A percentile compares a stretch with the other conserved stretches of the same genome.
These are phyloP conservation scores for Chlorociboria aeruginascens DNA, from an alignment of 495 filamentous ascomycete species.

Conservation along the genomic window DNA sequence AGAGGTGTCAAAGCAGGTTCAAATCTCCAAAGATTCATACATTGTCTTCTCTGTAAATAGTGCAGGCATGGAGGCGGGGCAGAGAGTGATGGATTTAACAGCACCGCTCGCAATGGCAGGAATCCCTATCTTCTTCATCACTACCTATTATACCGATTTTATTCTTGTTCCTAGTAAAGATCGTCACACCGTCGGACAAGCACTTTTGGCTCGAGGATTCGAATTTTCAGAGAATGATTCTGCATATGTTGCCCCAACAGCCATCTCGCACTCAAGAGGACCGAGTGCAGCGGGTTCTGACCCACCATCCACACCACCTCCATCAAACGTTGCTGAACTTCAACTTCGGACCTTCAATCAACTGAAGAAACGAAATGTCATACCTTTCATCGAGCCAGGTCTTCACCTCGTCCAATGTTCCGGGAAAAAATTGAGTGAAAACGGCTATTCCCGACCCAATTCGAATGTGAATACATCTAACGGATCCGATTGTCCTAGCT, in stretches of 20 bases:
- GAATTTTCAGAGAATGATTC: conserved; percentile 61
- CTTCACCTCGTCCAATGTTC: conserved; percentile 79
- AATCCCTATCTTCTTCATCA: conserved; percentile 97
- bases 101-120: conserved; percentile 83
- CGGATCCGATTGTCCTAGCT: conserved; percentile 10
- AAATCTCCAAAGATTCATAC: conserved; percentile 72
- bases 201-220: conserved; percentile 72
- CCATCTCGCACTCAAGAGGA: conserved; percentile 31
- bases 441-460: background rate
- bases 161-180: conserved; percentile 76
- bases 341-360: conserved; percentile 71
- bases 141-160: conserved; percentile 95
- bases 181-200: conserved; percentile 57
- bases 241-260: conserved; percentile 50
- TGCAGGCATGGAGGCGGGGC: conserved; percentile 84
- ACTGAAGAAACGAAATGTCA: conserved; percentile 59
- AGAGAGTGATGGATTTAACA: conserved; percentile 83
- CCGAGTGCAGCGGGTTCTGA: conserved; percentile 34
- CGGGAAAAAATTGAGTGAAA: conserved; percentile 30
- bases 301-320: conserved; percentile 61
- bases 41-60: conserved; percentile 80
- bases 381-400: conserved; percentile 53
- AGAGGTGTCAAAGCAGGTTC: conserved; percentile 39
- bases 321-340: conserved; percentile 63
- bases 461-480: background rate